Evolutionary conservation across 2,329 filamentous ascomycete genomes (phyloP), one percentile per base, ranked within the genome.

Genomic region (Trichoderma semiorbis): DNA sequence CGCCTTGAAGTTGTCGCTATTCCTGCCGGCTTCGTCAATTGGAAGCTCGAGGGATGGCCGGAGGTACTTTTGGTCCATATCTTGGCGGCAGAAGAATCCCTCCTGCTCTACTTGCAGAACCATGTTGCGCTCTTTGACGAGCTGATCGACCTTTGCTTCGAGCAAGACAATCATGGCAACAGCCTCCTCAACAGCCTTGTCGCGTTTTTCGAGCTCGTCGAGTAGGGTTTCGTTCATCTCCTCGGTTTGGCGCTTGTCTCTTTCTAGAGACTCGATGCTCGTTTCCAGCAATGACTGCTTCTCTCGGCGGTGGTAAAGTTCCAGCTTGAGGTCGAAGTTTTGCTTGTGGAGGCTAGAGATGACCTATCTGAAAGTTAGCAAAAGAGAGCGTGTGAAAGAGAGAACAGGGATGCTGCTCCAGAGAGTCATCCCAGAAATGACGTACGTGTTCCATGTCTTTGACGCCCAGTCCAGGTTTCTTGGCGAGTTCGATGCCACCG

Each of bases 281-380:
- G 86, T 84, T 76, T 93, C 90, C 39, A 93, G 76, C 26, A 82
- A 82, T 10, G 84, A 85, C 76, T 92, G 90, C 68, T 87, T 85
- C 79, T 93, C 88, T 32, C 91, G 85, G 7, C 90, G 86, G 77
- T 93, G 91, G 75, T 87, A 92, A 1, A 94, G 80, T 78, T 93
- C 91, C 36, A 93, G 83, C 79, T 94, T 93, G 55, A 94, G 84
- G 75, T 93, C 91, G 75, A 93, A 94, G 76, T 93, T 94, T 80
- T 93, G 89, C 78, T 94, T 94, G 79, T 91, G 89, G 26, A 93
- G 81, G 1, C 85, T 90, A 5, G 91, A 92, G 67, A 93, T 81
- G 69, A 90, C 88, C 86, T 92, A 47, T 36, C 3, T 57, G 11
- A 36, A 21, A 36, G 69, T 75, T 72, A 65, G 11, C 14, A 24